Evolutionary conservation across 257 asterid genomes (phyloP), one percentile per base, ranked within the genome.

Genomic region (Salvia hispanica): DNA sequence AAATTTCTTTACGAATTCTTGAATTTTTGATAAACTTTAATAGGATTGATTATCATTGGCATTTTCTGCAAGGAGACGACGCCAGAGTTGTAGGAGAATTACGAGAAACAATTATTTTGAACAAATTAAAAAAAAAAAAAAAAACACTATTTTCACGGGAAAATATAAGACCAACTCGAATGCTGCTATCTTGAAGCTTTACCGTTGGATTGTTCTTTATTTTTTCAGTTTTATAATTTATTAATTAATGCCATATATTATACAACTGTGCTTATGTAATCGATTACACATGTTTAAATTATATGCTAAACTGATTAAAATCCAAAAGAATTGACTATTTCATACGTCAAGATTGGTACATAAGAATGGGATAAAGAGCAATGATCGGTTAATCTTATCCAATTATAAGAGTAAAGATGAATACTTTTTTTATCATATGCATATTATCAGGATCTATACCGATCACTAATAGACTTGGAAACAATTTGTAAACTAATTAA

Each of bases 101-200:
- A 63, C 45, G 4, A 64, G 45, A 62, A 34, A 37, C 16, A 52
- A 45, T 11, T 8, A 16, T 11, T 47, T 58, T 59, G 67, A 16
- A 16, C 58, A n/a, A 69, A 69, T 45, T 18, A 18, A 25, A 25
- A 1, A 25, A 21, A 0, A 21, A 21, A 21, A 0, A 21, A 58
- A 69, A 54, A 25, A 36, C 15, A 36, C 60, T 36, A 33, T 69
- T 69, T 69, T 58, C 9, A 15, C 66, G 55, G 60, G 42, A 46
- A 7, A 31, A 55, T 50, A 65, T n/a, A 34, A n/a, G 48, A 55
- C 36, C 45, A 62, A 39, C 9, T 64, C 4, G 5, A 54, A 10
- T 67, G 62, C 46, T 64, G 72, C 80, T 77, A 74, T 53, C 69
- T 77, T 74, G 64, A 74, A 59, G 85, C 80, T 71, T 53, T 48